phyloP scores from a whole-genome alignment of 257 asterid species.

The Echites panduratus region DNA sequence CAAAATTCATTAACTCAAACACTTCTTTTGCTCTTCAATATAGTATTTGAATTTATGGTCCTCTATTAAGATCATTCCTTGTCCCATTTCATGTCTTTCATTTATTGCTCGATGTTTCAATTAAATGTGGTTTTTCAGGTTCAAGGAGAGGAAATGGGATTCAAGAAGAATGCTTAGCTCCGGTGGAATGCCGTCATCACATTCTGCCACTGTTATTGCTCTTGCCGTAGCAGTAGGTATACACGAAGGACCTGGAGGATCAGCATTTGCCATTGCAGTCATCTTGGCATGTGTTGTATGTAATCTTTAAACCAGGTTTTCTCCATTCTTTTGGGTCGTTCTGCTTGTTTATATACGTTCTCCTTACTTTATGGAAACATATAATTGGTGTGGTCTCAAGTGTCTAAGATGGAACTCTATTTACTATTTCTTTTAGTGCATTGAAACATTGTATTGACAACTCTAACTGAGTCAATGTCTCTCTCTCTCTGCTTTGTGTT shows the following conservation, averaged over 20 bases:
- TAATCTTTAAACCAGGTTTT: conserved; percentile 72
- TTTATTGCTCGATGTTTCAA: conserved; percentile 47
- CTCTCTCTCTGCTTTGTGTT: not conserved
- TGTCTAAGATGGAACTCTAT: not conserved
- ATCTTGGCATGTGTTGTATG: conserved; percentile 98
- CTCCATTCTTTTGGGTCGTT: conserved; percentile 41
- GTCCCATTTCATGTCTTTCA: conserved; percentile 7
- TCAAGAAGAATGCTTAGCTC: conserved; percentile 85
- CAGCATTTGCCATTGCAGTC: conserved; percentile 81
- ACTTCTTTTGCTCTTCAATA: not conserved
- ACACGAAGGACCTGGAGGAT: conserved; percentile 70
- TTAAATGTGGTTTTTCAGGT: conserved; percentile 64
- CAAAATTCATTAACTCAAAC: not conserved
- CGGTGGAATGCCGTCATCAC: conserved; percentile 99
- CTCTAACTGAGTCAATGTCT: too few species aligned
- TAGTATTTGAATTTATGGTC: not conserved
- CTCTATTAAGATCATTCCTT: conserved; percentile 9
- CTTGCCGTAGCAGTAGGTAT: conserved; percentile 75
- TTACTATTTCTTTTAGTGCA: not conserved
- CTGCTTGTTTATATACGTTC: conserved; percentile 19
- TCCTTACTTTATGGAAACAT: not conserved
- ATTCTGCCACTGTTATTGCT: conserved; percentile 87
- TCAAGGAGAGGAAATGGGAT: conserved; percentile 91
- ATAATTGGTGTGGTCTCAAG: not conserved
- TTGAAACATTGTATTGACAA: not conserved